Conservation (phyloP, 306 rosid genomes). For the Rosa rugosa region DNA sequence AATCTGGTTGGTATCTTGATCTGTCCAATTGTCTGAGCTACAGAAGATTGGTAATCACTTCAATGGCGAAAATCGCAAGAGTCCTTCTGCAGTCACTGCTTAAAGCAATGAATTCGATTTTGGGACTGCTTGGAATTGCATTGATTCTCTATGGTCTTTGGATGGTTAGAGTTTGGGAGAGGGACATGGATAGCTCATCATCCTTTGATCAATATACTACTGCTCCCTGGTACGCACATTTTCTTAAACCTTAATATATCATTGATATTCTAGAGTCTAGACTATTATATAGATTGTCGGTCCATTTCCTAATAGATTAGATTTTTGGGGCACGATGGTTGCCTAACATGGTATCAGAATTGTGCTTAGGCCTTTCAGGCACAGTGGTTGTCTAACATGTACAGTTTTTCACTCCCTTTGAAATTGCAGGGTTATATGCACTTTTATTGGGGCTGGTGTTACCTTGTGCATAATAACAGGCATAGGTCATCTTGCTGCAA, state of each 20-base stretch:
- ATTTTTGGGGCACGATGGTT: neutral
- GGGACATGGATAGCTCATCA: constrained; percentile 19
- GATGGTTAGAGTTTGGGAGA: constrained; percentile 42
- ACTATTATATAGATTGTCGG: neutral
- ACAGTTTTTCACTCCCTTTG: neutral
- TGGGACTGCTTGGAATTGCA: constrained; percentile 47
- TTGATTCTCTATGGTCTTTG: constrained; percentile 37
- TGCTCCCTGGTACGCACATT: constrained; percentile 30
- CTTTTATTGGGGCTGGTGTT: constrained; percentile 35
- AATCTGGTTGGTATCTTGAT: neutral
- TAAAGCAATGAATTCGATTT: constrained; percentile 32
- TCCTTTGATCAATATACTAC: constrained; percentile 7
- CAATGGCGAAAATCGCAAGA: constrained; percentile 24
- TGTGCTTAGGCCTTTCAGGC: neutral
- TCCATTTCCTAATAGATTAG: neutral
- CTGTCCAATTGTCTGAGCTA: neutral
- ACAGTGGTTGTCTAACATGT: neutral
- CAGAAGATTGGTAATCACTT: neutral
- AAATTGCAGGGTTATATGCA: constrained; percentile 32
- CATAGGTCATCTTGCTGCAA: constrained; percentile 41
- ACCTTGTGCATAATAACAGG: constrained; percentile 28
- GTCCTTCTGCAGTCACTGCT: constrained; percentile 28
- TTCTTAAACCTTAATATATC: neutral
- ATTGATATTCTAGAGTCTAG: neutral
- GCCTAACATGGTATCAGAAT: neutral